phyloP scores from a whole-genome alignment of 371 early-diverging fungal species.

The Caulochytrium protostelioides region DNA sequence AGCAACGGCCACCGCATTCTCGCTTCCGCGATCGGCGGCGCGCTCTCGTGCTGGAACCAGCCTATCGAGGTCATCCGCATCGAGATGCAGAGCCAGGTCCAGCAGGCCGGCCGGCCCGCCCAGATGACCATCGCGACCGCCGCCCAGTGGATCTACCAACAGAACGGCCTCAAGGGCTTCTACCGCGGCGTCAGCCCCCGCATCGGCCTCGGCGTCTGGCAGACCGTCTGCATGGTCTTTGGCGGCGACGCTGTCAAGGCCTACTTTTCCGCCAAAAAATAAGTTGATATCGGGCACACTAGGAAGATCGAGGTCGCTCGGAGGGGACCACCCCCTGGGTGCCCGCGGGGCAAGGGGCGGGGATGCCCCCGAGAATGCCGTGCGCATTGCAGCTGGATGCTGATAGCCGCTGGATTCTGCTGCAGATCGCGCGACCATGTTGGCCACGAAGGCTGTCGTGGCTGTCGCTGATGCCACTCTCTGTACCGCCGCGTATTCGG shows the following conservation, averaged over 20 bases:
- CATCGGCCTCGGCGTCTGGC: constrained; percentile 76
- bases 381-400: too few species aligned
- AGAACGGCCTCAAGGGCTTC: constrained; percentile 72
- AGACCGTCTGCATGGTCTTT: constrained; percentile 91
- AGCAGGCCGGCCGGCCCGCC: constrained; percentile 57
- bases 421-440: too few species aligned
- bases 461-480: too few species aligned
- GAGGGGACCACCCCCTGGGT: too few species aligned
- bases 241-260: constrained; percentile 51
- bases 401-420: too few species aligned
- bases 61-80: constrained; percentile 92
- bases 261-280: constrained; percentile 27
- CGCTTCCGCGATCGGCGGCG: constrained; percentile 73
- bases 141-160: constrained; percentile 70
- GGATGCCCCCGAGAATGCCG: too few species aligned
- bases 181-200: constrained; percentile 80
- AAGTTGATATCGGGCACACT: too few species aligned
- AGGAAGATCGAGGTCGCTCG: too few species aligned
- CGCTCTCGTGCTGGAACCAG: constrained; percentile 86
- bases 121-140: constrained; percentile 62
- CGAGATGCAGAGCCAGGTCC: constrained; percentile 84
- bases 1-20: constrained; percentile 33
- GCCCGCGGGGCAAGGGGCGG: too few species aligned
- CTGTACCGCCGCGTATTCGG: too few species aligned
- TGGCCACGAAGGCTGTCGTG: too few species aligned